Evolutionary conservation across 164 flowering plant genomes (phyloP), one percentile per base, ranked within the genome.

Genomic region (Macadamia tetraphylla): DNA sequence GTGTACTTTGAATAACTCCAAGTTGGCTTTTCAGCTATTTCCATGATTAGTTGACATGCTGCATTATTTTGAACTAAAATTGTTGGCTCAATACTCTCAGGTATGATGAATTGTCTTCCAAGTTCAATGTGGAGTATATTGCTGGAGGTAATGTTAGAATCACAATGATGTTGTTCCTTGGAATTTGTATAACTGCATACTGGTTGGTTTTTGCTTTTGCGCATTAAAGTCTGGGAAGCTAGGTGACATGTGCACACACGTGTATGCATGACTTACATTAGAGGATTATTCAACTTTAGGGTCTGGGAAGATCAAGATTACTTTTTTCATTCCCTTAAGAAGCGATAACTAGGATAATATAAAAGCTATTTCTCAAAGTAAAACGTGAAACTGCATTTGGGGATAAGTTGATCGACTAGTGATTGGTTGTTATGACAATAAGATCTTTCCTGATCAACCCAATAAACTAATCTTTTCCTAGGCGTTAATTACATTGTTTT

Each of bases 71-170:
- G 18, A 10, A 43, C 18, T 63, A 71, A 70, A 57, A 73, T 53
- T 67, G 63, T 67, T 63, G 51, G 3, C 23, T 68, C 67, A 51
- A 9, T 59, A 13, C 40, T 75, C 52, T 40, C 65, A 90, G 97
- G 94, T 88, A 91, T 48, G 91, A 85, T 0, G 97, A 88, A 60
- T 63, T 91, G 86, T 63, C 86, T 65, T 6, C 74, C 63, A 85
- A 81, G 62, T 70, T 70, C 77, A 76, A 56, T 64, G 97, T 86
- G 56, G 97, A 88, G 58, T 91, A 79, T 63, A 91, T 85, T 79
- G 97, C 97, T 70, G 97, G 94, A 84, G 94, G 97, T 91, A 83
- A 72, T 32, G 1, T 13, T 13, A n/a, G 40, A 46, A 11, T 29
- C 23, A n/a, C 9, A 6, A 29, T 44, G 17, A 9, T 29, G 30